phyloP scores from a whole-genome alignment of 129 eudicot genomes.

The Ambrosia trifida region DNA sequence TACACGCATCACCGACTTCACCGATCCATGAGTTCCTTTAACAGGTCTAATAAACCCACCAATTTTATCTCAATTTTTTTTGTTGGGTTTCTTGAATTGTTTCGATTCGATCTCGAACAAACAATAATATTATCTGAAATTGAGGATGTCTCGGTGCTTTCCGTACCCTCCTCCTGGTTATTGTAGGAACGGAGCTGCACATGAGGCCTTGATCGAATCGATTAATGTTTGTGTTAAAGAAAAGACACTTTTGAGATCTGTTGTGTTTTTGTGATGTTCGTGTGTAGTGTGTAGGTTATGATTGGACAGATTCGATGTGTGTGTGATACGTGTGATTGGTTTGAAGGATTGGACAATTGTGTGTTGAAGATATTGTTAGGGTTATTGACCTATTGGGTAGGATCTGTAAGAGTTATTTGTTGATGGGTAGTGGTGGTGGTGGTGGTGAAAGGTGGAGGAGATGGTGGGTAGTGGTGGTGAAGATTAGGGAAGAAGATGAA shows the following conservation, averaged over 20 bases:
- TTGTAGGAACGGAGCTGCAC: conserved; percentile 36
- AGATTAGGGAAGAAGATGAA: no score
- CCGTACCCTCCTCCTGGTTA: conserved; percentile 61
- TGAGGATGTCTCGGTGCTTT: conserved; percentile 72
- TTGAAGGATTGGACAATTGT: background rate
- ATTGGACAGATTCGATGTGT: conserved; percentile 2
- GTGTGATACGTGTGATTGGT: conserved; percentile 14
- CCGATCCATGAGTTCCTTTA: conserved; percentile 13
- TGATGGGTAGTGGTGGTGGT: background rate
- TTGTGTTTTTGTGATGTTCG: conserved; percentile 16
- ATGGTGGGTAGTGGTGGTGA: no score
- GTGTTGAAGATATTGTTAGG: background rate
- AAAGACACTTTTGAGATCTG: conserved; percentile 34
- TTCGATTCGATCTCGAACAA: conserved; percentile 31
- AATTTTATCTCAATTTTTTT: conserved; percentile 12
- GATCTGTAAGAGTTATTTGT: background rate
- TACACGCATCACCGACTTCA: conserved; percentile 33
- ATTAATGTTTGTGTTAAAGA: conserved; percentile 82
- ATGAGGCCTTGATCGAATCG: conserved; percentile 70
- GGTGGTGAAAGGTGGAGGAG: no score
- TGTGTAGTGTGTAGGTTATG: conserved; percentile 22
- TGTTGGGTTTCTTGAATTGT: no score
- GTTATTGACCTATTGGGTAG: background rate
- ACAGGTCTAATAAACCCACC: conserved; percentile 26
- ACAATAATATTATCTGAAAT: no score